Base-by-base conservation (phyloP, 148 eudicot species). In the Rhododendron henanense region DNA sequence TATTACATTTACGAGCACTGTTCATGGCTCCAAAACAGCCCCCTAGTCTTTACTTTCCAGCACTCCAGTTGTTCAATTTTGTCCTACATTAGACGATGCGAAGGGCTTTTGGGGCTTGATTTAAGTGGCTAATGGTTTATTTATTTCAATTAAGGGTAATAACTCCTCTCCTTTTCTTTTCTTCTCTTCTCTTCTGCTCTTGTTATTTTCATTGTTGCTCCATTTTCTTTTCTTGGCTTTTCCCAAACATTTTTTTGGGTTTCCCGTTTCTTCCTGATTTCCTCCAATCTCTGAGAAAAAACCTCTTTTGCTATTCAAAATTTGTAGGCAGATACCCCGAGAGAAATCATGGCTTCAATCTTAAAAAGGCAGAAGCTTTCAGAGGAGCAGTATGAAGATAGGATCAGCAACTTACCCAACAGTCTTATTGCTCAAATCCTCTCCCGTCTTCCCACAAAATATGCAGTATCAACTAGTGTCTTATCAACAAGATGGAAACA, bases 261-360 rank as follows among this genome's bases (percentile, higher is more conserved):
- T 55, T 55, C 61, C 61, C 1, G 6, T 16, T 16, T 55, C 23
- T 55, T 55, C 61, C 61, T 55, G 21, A 16, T 53, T 55, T 55
- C 61, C 7, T 55, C 6, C 2, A 5, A 55, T 16, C 1, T 18
- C 61, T 55, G 16, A 55, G 21, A 4, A 55, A 55, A 59, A 59
- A 6, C 65, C 65, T 59, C 2, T 19, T 59, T 6, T 59, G n/a
- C 65, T 5, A 6, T 59, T 59, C 9, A 21, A 21, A 59, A 59
- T 59, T 59, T 59, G 65, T 59, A 59, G 2, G 25, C 65, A 6
- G 10, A 19, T 59, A 19, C n/a, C n/a, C 9, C 21, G 9, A 77
- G 23, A 75, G 73, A 19, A 77, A 41, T 33, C 45, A 84, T 77
- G 86, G n/a, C 14, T 78, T 77, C 81, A 77, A 77, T 6, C 65